Percentiles rank a stretch among this genome's conserved stretches.
These are phyloP conservation scores for Pseudozyma sp. DNA, from an alignment of 1,284 basidiomycete genomes.

Conservation along the genomic window DNA sequence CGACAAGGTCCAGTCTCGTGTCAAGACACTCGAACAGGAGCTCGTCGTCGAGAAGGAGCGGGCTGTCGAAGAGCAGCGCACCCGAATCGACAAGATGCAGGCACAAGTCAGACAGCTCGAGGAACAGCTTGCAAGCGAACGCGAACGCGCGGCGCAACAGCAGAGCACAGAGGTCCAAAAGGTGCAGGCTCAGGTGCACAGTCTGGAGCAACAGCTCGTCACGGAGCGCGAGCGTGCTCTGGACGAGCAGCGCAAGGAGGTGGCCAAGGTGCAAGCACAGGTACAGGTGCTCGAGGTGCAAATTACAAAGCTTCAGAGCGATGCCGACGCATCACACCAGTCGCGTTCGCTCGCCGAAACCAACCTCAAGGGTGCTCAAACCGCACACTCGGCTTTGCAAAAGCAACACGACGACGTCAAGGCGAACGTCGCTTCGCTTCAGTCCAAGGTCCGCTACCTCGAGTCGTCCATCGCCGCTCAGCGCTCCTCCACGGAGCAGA, in stretches of 20 bases:
- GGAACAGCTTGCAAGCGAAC: constrained; percentile 24
- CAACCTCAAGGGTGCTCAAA: constrained; percentile 26
- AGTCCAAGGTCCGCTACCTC: constrained; percentile 51
- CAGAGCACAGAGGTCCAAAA: constrained; percentile 17
- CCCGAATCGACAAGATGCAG: constrained; percentile 21
- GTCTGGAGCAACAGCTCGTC: constrained; percentile 18
- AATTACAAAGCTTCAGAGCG: constrained; percentile 7
- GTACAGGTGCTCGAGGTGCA: constrained; percentile 23
- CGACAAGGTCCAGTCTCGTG: constrained; percentile 12
- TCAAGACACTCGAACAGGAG: constrained; percentile 23
- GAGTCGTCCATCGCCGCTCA: constrained; percentile 46
- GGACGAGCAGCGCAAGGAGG: constrained; percentile 11
- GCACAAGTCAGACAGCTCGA: constrained; percentile 20
- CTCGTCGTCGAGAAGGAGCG: constrained; percentile 17
- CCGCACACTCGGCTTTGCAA: constrained; percentile 27
- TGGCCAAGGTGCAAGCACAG: constrained; percentile 18
- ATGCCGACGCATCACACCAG: constrained; percentile 11
- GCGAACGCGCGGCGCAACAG: constrained; percentile 14
- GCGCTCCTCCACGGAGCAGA: constrained; percentile 50
- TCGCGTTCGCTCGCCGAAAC: constrained; percentile 23
- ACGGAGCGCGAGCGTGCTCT: constrained; percentile 16
- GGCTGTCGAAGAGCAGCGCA: constrained; percentile 17
- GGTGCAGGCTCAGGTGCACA: constrained; percentile 11
- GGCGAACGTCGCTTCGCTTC: constrained; percentile 33
- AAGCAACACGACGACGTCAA: constrained; percentile 49